These are phyloP conservation scores for Puccinia brachypodii DNA, from an alignment of 1,284 basidiomycete genomes.

Conservation along the genomic window DNA sequence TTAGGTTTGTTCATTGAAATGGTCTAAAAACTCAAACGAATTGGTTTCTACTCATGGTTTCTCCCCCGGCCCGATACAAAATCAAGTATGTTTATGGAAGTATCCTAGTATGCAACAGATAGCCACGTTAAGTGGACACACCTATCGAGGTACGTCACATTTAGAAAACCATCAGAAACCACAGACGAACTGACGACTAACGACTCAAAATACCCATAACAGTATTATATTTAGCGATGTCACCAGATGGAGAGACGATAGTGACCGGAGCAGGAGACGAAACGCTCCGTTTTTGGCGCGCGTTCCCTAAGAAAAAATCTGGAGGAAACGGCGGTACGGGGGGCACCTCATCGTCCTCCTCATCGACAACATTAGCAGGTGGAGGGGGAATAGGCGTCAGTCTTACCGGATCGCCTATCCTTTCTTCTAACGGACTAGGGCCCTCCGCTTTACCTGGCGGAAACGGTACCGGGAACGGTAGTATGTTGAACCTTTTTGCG, in stretches of 20 bases:
- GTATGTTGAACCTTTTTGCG: conserved; percentile 10
- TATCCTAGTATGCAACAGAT: conserved; percentile 92
- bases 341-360: background rate
- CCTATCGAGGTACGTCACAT: conserved; percentile 78
- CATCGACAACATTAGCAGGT: background rate
- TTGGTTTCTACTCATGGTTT: conserved; percentile 97
- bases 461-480: background rate
- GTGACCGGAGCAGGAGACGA: conserved; percentile 98
- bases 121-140: conserved; percentile 90
- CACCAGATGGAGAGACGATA: conserved; percentile 92
- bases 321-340: background rate
- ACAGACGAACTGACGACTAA: too few species aligned
- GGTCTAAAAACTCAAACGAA: conserved; percentile 90
- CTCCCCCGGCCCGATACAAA: conserved; percentile 87
- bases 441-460: background rate
- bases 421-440: background rate
- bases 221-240: conserved; percentile 65
- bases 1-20: conserved; percentile 88
- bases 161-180: too few species aligned
- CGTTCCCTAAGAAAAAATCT: conserved; percentile 36
- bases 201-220: too few species aligned
- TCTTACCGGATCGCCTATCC: background rate
- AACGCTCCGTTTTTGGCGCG: conserved; percentile 81
- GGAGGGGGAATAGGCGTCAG: background rate
- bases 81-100: conserved; percentile 98